Base-by-base conservation (phyloP, 768 basidiomycete species). In the Saitozyma sp. region DNA sequence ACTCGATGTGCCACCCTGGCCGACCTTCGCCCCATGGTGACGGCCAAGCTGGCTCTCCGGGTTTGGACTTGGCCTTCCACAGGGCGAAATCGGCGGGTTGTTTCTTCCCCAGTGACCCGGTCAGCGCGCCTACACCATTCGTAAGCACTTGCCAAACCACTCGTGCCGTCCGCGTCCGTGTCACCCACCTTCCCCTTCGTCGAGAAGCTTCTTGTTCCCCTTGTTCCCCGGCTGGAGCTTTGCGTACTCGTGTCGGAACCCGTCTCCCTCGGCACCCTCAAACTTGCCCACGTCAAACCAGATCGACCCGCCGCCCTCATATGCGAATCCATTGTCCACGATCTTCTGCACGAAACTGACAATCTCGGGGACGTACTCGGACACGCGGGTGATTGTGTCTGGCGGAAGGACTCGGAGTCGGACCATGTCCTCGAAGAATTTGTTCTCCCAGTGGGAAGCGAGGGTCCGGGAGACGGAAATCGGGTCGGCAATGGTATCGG, bases 1-100 rank as follows among this genome's bases (percentile, higher is more conserved):
- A 99, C 78, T 99, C 95, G 62, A 99, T 98, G 78, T 99, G 95
- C 95, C 95, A 99, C 14, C 95, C 95, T 3, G 95, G 95, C 49
- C 95, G 85, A n/a, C 94, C 93, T 48, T 82, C 83, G 16, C 96
- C 96, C 96, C 96, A 99, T 6, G 92, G 89, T 10, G 93, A 96
- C 0, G 88, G 86, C 95, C 96, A 99, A 3, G 88, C 88, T 2
- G 96, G 96, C 78, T 99, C 96, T 8, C 96, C 96, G 2, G 92
- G 86, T 82, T 93, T 95, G 39, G 92, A 91, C 62, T 73, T 75
- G 2, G 90, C 87, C 81, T 99, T 99, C 96, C 96, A 99, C 11
- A 99, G 83, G 6, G 96, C 96, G 79, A 99, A 99, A 80, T 99
- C 96, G 8, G 93, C 84, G 0, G 87, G 78, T n/a, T 91, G 89